Percentiles rank a stretch among this genome's conserved stretches.
These are phyloP conservation scores for Trichoderma asperelloides DNA, from an alignment of 495 filamentous ascomycete genomes.

Conservation along the genomic window DNA sequence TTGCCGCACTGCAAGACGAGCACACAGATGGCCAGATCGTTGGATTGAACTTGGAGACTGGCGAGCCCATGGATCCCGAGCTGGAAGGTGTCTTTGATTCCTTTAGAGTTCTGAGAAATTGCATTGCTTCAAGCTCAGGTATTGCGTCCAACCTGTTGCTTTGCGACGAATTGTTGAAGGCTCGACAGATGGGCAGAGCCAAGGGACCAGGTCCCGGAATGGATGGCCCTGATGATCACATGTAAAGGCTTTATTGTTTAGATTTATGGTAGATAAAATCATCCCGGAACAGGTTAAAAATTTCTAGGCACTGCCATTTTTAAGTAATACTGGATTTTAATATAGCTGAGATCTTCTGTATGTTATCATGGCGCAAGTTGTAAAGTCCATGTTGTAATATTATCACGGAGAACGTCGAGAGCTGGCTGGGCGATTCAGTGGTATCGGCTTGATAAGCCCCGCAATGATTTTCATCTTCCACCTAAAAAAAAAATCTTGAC, in stretches of 20 bases:
- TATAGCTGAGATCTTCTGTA: not conserved
- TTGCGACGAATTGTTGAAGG: conserved; percentile 96
- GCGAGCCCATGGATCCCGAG: conserved; percentile 92
- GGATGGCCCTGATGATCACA: conserved; percentile 37
- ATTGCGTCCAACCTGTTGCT: conserved; percentile 93
- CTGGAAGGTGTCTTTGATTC: conserved; percentile 91
- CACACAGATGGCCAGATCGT: conserved; percentile 73
- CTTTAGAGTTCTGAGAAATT: conserved; percentile 88
- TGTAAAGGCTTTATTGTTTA: conserved; percentile 18
- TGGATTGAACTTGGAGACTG: conserved; percentile 76
- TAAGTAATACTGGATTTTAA: conserved; percentile 16
- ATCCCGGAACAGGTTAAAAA: not conserved
- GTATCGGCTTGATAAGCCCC: conserved; percentile 8
- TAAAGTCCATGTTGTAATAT: conserved; percentile 5
- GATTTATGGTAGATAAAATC: conserved; percentile 5
- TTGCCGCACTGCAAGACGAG: conserved; percentile 82
- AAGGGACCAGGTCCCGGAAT: conserved; percentile 44
- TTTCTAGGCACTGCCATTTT: not conserved
- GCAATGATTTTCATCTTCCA: conserved; percentile 7
- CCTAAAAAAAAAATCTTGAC: conserved; percentile 22
- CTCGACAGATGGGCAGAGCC: conserved; percentile 75
- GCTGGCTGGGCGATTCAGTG: conserved; percentile 1
- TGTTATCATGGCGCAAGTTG: not conserved
- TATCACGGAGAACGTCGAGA: not conserved
- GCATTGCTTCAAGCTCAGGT: conserved; percentile 83